Evolutionary conservation across 1,284 basidiomycete species (phyloP).

Genomic region (Boletellus deceptivus): DNA sequence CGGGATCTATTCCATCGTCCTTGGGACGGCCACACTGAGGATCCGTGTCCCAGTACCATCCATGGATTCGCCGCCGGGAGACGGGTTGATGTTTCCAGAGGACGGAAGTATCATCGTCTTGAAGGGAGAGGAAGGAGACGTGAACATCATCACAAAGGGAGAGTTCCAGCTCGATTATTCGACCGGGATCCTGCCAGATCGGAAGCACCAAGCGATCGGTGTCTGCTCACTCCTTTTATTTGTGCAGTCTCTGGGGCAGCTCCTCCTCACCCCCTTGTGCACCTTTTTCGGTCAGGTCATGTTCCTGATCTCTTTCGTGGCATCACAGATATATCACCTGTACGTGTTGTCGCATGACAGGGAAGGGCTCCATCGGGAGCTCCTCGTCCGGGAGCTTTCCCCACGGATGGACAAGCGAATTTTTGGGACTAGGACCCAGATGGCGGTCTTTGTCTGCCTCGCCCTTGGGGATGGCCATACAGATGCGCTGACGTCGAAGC

Average conservation of each 20-base stretch:
- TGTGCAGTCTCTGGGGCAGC: conserved; percentile 27
- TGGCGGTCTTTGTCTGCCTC: conserved; percentile 28
- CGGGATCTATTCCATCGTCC: conserved; percentile 24
- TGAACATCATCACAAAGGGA: conserved; percentile 30
- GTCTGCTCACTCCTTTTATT: conserved; percentile 23
- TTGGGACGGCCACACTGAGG: conserved; percentile 25
- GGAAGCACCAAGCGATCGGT: conserved; percentile 16
- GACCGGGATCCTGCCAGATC: conserved; percentile 4
- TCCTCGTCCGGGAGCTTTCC: conserved; percentile 18
- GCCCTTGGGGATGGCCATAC: conserved; percentile 15
- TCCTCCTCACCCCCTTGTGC: conserved; percentile 24
- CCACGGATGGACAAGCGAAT: conserved; percentile 11
- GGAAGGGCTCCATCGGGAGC: conserved; percentile 19
- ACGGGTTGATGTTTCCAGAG: conserved; percentile 20
- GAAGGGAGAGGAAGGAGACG: conserved; percentile 25
- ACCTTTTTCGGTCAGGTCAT: conserved; percentile 31
- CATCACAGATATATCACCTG: conserved; percentile 31
- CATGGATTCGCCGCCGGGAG: conserved; percentile 21
- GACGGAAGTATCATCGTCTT: conserved; percentile 23
- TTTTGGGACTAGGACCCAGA: conserved; percentile 32
- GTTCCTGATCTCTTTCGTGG: conserved; percentile 24
- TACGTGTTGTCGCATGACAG: conserved; percentile 24
- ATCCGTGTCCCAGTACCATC: conserved; percentile 25
- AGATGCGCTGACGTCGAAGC: no score
- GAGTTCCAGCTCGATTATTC: conserved; percentile 26